phyloP scores from a whole-genome alignment of 2,329 filamentous ascomycete genomes.

The Cercospora berteroae region DNA sequence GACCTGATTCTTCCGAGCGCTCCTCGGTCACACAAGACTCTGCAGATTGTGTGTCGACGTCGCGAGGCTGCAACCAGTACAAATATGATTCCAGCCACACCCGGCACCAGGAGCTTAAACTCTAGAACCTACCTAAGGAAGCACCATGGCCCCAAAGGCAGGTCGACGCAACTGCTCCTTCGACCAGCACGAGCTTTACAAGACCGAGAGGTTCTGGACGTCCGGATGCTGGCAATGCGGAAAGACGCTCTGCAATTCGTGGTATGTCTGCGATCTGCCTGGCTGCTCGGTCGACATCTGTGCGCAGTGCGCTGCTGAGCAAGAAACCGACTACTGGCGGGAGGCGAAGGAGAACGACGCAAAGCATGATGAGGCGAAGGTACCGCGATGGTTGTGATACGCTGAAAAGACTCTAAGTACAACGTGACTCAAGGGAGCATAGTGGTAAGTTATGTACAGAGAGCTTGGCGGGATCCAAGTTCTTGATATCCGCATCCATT shows the following conservation, averaged over 20 bases:
- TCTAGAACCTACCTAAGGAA: not conserved
- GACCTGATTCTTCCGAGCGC: not conserved
- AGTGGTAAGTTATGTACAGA: not conserved
- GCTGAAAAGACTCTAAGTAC: not conserved
- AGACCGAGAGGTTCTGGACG: not conserved
- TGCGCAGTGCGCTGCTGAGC: not conserved
- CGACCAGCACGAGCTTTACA: not conserved
- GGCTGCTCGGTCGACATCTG: not conserved
- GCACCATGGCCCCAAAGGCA: not conserved
- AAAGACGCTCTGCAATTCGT: not conserved
- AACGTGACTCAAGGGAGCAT: not conserved
- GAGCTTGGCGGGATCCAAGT: not conserved
- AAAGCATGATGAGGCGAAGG: not conserved
- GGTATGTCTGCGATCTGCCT: not conserved
- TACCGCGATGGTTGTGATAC: slow-evolving; percentile 2
- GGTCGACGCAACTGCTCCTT: not conserved
- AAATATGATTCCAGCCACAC: not conserved
- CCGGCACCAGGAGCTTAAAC: not conserved
- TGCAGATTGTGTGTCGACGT: not conserved
- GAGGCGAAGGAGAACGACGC: not conserved
- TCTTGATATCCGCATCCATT: not conserved
- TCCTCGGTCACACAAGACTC: not conserved
- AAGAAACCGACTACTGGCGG: not conserved
- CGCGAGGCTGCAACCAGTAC: not conserved
- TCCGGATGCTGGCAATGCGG: not conserved